These are phyloP conservation scores for Diplodia seriata DNA, from an alignment of 2,329 filamentous ascomycete species.

Conservation along the genomic window DNA sequence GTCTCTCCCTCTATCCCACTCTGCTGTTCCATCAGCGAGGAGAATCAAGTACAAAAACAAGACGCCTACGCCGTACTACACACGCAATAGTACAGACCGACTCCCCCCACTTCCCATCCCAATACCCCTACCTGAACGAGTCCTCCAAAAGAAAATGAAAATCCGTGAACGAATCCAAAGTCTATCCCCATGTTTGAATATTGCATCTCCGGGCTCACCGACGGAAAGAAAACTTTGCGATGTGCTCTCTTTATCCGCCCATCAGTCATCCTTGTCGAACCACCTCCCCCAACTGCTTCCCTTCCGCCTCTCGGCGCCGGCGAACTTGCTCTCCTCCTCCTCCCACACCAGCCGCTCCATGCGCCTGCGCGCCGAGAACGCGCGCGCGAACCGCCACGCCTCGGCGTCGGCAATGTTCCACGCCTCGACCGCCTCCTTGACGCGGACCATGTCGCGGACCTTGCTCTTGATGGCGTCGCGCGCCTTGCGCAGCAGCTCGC, in stretches of 20 bases:
- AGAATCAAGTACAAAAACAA: neutral
- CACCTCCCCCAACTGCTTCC: slow-evolving; percentile 47
- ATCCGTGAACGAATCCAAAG: neutral
- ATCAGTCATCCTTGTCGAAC: slow-evolving; percentile 33
- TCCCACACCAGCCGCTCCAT: slow-evolving; percentile 74
- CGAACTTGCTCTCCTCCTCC: slow-evolving; percentile 70
- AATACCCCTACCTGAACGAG: neutral
- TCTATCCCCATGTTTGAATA: neutral
- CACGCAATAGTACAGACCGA: neutral
- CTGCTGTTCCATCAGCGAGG: neutral
- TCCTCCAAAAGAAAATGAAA: neutral
- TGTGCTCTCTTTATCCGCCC: neutral
- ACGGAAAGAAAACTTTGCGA: neutral
- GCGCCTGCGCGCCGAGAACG: slow-evolving; percentile 67
- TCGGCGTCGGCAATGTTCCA: slow-evolving; percentile 74
- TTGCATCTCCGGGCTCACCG: neutral
- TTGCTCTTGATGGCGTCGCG: slow-evolving; percentile 50
- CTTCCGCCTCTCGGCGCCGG: slow-evolving; percentile 63
- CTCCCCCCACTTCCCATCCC: neutral
- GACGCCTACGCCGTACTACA: slow-evolving; percentile 2
- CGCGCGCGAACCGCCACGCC: slow-evolving; percentile 76
- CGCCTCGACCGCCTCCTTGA: slow-evolving; percentile 56
- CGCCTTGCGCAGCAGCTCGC: slow-evolving; percentile 61
- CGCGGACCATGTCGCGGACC: slow-evolving; percentile 41
- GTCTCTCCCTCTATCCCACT: neutral